Evolutionary conservation across 768 basidiomycete species (phyloP).

Genomic region (Floccularia luteovirens): DNA sequence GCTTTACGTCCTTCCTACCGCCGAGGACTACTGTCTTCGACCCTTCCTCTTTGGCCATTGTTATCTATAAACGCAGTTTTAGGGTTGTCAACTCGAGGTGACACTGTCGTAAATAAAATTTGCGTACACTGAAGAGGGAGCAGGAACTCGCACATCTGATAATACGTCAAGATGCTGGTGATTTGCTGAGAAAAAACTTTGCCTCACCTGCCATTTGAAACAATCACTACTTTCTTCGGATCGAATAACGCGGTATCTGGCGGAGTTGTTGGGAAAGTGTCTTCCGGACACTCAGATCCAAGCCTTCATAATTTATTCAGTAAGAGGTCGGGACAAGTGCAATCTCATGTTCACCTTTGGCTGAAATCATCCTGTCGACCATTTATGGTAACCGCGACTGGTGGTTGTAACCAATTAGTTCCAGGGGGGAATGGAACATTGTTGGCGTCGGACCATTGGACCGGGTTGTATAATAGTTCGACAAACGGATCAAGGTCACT

Average conservation of each 20-base stretch:
- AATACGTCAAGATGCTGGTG: conserved; percentile 5
- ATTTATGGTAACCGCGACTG: conserved; percentile 36
- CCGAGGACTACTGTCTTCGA: conserved; percentile 49
- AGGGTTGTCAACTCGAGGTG: not conserved
- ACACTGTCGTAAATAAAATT: conserved; percentile 3
- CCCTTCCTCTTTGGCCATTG: conserved; percentile 54
- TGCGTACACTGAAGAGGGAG: conserved; percentile 35
- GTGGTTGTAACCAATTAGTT: conserved; percentile 42
- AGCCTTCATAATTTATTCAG: no score
- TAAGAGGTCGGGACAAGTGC: no score
- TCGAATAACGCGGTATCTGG: conserved; percentile 43
- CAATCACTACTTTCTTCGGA: conserved; percentile 41
- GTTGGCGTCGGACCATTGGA: conserved; percentile 38
- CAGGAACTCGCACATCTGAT: conserved; percentile 43
- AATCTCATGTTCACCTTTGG: conserved; percentile 37
- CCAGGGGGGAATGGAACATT: conserved; percentile 30
- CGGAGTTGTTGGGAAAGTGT: conserved; percentile 18
- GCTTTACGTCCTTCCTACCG: conserved; percentile 38
- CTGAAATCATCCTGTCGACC: conserved; percentile 44
- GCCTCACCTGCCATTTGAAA: conserved; percentile 43
- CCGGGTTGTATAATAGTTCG: conserved; percentile 40
- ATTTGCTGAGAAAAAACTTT: conserved; percentile 4
- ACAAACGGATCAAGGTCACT: conserved; percentile 33
- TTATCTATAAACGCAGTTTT: conserved; percentile 26
- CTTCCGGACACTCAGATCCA: conserved; percentile 33